These are phyloP conservation scores for Trypanosomatidae sp. DNA, from an alignment of 208 protist species.

Conservation along the genomic window DNA sequence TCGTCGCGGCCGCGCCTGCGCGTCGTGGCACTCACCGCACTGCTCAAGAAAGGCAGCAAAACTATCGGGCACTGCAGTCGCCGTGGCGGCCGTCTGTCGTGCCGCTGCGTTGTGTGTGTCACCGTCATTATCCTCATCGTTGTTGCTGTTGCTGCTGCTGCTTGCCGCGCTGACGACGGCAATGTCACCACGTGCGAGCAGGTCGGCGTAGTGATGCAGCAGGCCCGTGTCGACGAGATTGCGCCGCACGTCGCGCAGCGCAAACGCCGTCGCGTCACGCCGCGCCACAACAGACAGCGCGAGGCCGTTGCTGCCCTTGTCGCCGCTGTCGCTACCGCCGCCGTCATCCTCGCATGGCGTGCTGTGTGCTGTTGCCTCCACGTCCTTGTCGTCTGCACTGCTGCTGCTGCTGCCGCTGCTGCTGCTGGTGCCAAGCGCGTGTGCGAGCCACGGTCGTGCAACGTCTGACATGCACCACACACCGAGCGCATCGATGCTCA, in stretches of 20 bases:
- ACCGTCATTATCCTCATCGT: too few relatives aligned
- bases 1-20: constrained; percentile 13
- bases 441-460: constrained; percentile 32
- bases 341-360: neutral
- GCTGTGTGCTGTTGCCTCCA: too few relatives aligned
- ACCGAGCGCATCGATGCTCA: constrained; percentile 36
- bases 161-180: too few relatives aligned
- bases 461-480: constrained; percentile 43
- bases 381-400: too few relatives aligned
- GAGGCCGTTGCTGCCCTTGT: neutral
- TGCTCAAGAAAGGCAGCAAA: constrained; percentile 71
- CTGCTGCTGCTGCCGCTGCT: too few relatives aligned
- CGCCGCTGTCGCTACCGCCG: neutral
- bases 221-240: constrained; percentile 50
- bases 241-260: constrained; percentile 41
- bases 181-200: constrained; percentile 27
- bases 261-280: constrained; percentile 27
- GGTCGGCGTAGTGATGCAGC: constrained; percentile 39
- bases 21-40: constrained; percentile 60
- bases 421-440: too few relatives aligned
- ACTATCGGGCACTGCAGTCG: constrained; percentile 16
- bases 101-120: too few relatives aligned
- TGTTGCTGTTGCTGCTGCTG: too few relatives aligned
- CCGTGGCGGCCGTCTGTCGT: too few relatives aligned
- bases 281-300: constrained; percentile 12